Percentiles rank a stretch among this genome's conserved stretches.
Conservation (phyloP, 352 stramenopile species). For the Aphanomyces invadans region DNA sequence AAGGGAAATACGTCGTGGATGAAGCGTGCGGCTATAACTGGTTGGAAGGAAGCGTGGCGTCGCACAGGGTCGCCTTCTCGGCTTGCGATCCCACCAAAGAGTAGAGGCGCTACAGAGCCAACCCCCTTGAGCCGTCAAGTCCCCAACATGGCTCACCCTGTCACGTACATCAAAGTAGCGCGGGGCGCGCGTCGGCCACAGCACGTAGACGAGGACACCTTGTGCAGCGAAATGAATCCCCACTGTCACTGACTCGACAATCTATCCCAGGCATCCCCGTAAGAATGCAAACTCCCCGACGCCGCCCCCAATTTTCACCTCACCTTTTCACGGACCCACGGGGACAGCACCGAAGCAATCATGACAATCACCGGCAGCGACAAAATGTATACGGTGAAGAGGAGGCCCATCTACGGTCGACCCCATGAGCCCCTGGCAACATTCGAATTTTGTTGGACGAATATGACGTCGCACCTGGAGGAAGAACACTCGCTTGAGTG, state of each 20-base stretch:
- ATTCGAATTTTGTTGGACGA: too few relatives aligned
- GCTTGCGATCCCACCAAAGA: constrained; percentile 1
- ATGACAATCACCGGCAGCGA: constrained; percentile 60
- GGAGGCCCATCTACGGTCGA: constrained; percentile 40
- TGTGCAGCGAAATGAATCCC: constrained; percentile 49
- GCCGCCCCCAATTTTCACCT: too few relatives aligned
- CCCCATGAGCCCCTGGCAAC: too few relatives aligned
- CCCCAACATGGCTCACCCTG: too few relatives aligned
- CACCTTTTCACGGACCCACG: constrained; percentile 65
- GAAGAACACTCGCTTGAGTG: constrained; percentile 57
- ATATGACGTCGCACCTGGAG: too few relatives aligned
- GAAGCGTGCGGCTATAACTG: constrained; percentile 8
- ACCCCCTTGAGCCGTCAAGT: background rate
- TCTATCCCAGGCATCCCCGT: too few relatives aligned
- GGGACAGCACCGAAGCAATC: constrained; percentile 60
- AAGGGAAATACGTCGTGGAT: too few relatives aligned
- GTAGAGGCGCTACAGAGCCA: constrained; percentile 9
- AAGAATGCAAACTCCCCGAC: too few relatives aligned
- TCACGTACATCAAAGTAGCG: constrained; percentile 64
- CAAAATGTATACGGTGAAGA: constrained; percentile 69
- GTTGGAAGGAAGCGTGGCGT: constrained; percentile 2
- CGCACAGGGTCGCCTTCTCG: constrained; percentile 13
- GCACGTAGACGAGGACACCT: constrained; percentile 50
- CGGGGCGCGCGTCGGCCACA: constrained; percentile 61
- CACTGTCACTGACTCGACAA: constrained; percentile 46